Percentiles rank a stretch among this genome's conserved stretches.
Conservation (phyloP, 2,329 filamentous ascomycete species). For the Scedosporium apiospermum region DNA sequence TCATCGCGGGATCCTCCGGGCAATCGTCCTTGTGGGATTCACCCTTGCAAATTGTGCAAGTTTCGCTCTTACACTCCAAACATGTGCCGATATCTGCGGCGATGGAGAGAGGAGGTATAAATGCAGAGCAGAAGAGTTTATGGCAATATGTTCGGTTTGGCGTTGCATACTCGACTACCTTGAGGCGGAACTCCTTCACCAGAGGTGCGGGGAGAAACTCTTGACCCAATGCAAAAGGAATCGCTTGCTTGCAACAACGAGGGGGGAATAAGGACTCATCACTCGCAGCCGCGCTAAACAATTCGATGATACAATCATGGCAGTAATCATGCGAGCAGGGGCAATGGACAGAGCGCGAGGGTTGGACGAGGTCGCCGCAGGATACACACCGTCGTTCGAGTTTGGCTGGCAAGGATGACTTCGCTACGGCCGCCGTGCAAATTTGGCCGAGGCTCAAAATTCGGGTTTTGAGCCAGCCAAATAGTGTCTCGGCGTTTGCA, state of each 20-base stretch:
- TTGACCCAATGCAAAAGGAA: slow-evolving; percentile 25
- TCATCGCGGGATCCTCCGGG: slow-evolving; percentile 28
- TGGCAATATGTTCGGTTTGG: slow-evolving; percentile 42
- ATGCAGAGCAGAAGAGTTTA: slow-evolving; percentile 29
- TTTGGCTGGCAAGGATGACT: too few species aligned
- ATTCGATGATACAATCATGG: slow-evolving; percentile 29
- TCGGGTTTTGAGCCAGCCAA: too few species aligned
- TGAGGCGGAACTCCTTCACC: slow-evolving; percentile 26
- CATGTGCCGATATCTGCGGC: slow-evolving; percentile 28
- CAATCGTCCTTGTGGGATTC: slow-evolving; percentile 36
- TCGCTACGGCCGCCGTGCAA: too few species aligned
- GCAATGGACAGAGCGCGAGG: background rate
- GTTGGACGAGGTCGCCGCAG: background rate
- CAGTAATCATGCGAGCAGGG: slow-evolving; percentile 42
- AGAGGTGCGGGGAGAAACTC: slow-evolving; percentile 26
- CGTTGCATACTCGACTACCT: slow-evolving; percentile 38
- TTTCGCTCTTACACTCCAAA: slow-evolving; percentile 27
- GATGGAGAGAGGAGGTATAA: slow-evolving; percentile 29
- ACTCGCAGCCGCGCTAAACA: slow-evolving; percentile 32
- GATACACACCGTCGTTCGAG: background rate
- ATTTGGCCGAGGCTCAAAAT: too few species aligned
- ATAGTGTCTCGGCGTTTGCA: too few species aligned
- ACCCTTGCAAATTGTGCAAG: slow-evolving; percentile 43
- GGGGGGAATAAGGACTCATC: slow-evolving; percentile 48
- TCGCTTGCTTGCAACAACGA: slow-evolving; percentile 35